Percentiles rank a stretch among this genome's conserved stretches.
phyloP scores from a whole-genome alignment of 495 filamentous ascomycete genomes.

The Penicillium dipodomyicola region DNA sequence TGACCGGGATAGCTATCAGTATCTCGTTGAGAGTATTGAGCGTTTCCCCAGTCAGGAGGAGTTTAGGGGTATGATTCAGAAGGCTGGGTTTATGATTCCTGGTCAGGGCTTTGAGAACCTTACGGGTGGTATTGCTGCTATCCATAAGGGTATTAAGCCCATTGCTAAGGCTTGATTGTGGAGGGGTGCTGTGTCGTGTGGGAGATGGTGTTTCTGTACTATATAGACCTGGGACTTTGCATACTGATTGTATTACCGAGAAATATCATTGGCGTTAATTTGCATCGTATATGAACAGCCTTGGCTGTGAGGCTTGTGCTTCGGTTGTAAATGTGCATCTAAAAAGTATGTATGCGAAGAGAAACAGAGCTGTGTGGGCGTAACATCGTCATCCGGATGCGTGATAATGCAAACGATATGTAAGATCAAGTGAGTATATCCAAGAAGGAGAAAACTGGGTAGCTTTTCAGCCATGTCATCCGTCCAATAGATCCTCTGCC shows the following conservation, averaged over 20 bases:
- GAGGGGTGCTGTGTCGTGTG: background rate
- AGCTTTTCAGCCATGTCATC: conserved; percentile 9
- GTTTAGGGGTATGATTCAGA: conserved; percentile 82
- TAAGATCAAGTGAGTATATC: conserved; percentile 12
- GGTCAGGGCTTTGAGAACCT: conserved; percentile 83
- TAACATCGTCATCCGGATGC: conserved; percentile 24
- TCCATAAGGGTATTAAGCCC: conserved; percentile 96
- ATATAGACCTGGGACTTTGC: conserved; percentile 1
- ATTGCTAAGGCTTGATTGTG: conserved; percentile 32
- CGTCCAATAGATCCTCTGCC: conserved; percentile 35
- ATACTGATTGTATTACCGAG: conserved; percentile 13
- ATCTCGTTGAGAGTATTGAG: conserved; percentile 97
- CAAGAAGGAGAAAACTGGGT: conserved; percentile 5
- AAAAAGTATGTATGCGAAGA: conserved; percentile 3
- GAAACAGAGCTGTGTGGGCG: conserved; percentile 10
- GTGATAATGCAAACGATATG: conserved; percentile 14
- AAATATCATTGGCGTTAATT: conserved; percentile 13
- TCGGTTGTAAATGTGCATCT: conserved; percentile 7
- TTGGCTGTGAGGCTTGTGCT: background rate
- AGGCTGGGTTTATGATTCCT: conserved; percentile 83
- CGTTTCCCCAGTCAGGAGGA: conserved; percentile 80
- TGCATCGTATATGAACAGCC: conserved; percentile 2
- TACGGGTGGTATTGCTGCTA: conserved; percentile 87
- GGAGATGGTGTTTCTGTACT: conserved; percentile 2
- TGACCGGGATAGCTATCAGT: conserved; percentile 95